Percentiles rank a stretch among this genome's conserved stretches.
Evolutionary conservation across 495 filamentous ascomycete species (phyloP).

Genomic region (Cenococcum geophilum): DNA sequence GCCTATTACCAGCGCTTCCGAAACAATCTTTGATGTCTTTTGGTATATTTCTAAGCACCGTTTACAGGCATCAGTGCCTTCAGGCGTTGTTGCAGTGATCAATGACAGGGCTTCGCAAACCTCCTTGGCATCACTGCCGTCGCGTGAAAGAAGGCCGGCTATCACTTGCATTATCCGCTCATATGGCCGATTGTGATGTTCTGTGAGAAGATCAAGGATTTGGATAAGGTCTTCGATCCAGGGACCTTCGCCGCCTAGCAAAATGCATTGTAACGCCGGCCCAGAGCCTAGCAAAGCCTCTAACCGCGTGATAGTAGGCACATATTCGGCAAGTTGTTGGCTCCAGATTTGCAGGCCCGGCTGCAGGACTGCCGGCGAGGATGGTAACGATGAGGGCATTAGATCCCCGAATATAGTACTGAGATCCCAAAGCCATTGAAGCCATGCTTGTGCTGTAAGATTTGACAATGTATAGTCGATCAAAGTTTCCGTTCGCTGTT

Average conservation of each 20-base stretch:
- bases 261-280: constrained; percentile 8
- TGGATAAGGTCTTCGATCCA: constrained; percentile 10
- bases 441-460: constrained; percentile 12
- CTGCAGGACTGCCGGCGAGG: constrained; percentile 1
- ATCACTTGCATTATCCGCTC: constrained; percentile 20
- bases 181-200: not conserved
- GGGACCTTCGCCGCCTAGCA: constrained; percentile 15
- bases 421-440: constrained; percentile 17
- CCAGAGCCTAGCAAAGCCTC: constrained; percentile 8
- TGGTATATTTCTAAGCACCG: constrained; percentile 9
- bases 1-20: constrained; percentile 10
- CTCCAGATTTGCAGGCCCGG: constrained; percentile 15
- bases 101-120: not conserved
- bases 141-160: not conserved
- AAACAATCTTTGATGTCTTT: not conserved
- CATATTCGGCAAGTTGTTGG: constrained; percentile 11
- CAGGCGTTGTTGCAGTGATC: not conserved
- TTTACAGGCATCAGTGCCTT: constrained; percentile 16
- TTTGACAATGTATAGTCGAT: constrained; percentile 12
- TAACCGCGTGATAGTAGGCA: constrained; percentile 13
- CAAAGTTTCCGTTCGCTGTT: constrained; percentile 5
- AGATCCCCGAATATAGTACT: constrained; percentile 17
- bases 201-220: constrained; percentile 10
- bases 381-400: constrained; percentile 5
- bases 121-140: constrained; percentile 13